A percentile compares a stretch with the other conserved stretches of the same genome.
Conservation (phyloP, 768 basidiomycete species). For the Neoboletus subvelutipes region DNA sequence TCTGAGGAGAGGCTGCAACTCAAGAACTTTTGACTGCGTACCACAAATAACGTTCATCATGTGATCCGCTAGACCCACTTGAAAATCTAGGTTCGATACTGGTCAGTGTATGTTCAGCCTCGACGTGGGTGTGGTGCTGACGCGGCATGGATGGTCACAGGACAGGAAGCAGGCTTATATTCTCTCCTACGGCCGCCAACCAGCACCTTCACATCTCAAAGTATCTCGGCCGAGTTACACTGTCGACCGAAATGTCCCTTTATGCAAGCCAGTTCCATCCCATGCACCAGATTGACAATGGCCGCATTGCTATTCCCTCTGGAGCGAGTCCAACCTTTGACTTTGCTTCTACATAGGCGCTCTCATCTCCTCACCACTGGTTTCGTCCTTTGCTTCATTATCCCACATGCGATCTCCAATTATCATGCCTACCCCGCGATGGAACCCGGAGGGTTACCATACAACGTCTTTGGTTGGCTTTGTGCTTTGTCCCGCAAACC, state of each 20-base stretch:
- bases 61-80: background rate
- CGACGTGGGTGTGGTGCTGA: background rate
- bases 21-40: background rate
- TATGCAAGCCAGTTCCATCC: background rate
- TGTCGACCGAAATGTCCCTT: no score
- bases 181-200: background rate
- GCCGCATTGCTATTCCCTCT: background rate
- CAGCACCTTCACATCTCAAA: background rate
- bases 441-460: background rate
- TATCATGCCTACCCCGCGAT: background rate
- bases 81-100: background rate
- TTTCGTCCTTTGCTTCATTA: background rate
- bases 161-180: background rate
- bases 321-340: background rate
- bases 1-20: background rate
- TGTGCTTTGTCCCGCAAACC: background rate
- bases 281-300: background rate
- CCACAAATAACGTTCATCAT: no score
- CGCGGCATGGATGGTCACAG: no score
- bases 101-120: background rate
- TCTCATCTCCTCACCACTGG: background rate
- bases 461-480: conserved; percentile 2
- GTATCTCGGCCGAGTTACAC: background rate
- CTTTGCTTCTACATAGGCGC: background rate
- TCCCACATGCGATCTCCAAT: background rate